A percentile compares a stretch with the other conserved stretches of the same genome.
These are phyloP conservation scores for Neurospora hispaniola DNA, from an alignment of 495 filamentous ascomycete species.

Conservation along the genomic window DNA sequence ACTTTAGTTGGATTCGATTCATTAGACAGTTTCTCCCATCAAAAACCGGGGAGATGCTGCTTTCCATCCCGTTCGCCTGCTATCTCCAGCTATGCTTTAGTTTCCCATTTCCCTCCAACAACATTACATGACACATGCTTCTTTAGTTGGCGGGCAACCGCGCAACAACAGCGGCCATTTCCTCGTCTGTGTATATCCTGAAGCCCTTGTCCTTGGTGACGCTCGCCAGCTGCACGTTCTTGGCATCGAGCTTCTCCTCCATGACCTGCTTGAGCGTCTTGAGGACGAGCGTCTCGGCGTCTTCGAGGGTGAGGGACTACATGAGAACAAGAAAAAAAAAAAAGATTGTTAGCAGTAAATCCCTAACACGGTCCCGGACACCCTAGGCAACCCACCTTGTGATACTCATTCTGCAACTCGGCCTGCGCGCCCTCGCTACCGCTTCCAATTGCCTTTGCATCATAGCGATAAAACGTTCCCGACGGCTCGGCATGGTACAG, in stretches of 20 bases:
- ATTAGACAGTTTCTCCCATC: not conserved
- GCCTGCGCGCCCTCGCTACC: slow-evolving; percentile 95
- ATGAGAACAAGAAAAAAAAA: no score
- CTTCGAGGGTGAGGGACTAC: slow-evolving; percentile 70
- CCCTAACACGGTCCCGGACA: no score
- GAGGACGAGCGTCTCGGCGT: slow-evolving; percentile 89
- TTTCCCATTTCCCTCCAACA: not conserved
- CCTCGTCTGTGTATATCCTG: slow-evolving; percentile 92
- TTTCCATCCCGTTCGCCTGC: not conserved
- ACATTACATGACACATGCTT: not conserved
- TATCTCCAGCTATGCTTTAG: not conserved
- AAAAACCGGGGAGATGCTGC: not conserved
- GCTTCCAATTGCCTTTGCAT: slow-evolving; percentile 96
- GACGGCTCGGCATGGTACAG: slow-evolving; percentile 97
- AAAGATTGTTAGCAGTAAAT: no score
- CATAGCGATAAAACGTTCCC: slow-evolving; percentile 97
- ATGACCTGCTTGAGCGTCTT: slow-evolving; percentile 99
- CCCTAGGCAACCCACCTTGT: slow-evolving; percentile 46
- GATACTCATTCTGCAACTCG: slow-evolving; percentile 95
- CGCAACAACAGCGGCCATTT: slow-evolving; percentile 86
- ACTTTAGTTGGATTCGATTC: not conserved
- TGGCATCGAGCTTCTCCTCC: slow-evolving; percentile 98
- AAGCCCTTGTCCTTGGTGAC: slow-evolving; percentile 97
- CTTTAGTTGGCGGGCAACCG: slow-evolving; percentile 49
- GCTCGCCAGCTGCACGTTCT: slow-evolving; percentile 96